Evolutionary conservation across 1,284 basidiomycete genomes (phyloP), one percentile per base, ranked within the genome.

Genomic region (Sanghuangporus baumii): DNA sequence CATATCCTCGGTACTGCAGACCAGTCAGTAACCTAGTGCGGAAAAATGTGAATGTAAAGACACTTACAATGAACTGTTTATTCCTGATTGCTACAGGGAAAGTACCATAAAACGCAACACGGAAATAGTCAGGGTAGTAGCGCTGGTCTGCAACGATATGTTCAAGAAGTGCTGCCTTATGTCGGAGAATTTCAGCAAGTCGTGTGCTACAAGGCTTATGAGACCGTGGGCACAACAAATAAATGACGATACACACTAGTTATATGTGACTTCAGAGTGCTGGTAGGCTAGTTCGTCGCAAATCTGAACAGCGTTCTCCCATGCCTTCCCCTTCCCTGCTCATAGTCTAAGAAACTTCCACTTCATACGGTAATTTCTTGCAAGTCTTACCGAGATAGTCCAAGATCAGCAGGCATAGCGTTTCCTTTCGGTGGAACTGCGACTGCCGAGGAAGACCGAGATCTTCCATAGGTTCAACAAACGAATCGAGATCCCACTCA

Each of bases 381-480:
- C 6, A 37, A 31, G 61, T 60, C 75, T 67, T 66, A 91, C 92
- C 92, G 20, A 95, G 82, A 70, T 94, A 94, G 72, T 95, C 93
- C 47, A 96, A 79, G 65, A 93, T 93, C 61, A 94, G 78, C 51
- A 95, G 80, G 66, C 89, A 92, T 1, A 96, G 76, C 0, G 92
- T 93, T 74, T 98, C 96, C 72, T 97, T 98, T 55, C 96, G 85
- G 61, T 93, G 91, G 75, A 98, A 98, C 60, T 94, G 89, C 0
- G 91, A 95, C 72, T 99, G 96, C 41, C 93, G 88, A 0, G 96
- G 95, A 56, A 98, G 77, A 16, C 88, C 87, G 36, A 98, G 82
- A 65, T 93, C 92, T 70, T 88, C 86, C 86, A 95, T 93, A 2
- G 90, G 89, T 5, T 90, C 86, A 37, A 94, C 85, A 66, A 93